Evolutionary conservation across 129 eudicot genomes (phyloP), one percentile per base, ranked within the genome.

Genomic region (Mikania micrantha): DNA sequence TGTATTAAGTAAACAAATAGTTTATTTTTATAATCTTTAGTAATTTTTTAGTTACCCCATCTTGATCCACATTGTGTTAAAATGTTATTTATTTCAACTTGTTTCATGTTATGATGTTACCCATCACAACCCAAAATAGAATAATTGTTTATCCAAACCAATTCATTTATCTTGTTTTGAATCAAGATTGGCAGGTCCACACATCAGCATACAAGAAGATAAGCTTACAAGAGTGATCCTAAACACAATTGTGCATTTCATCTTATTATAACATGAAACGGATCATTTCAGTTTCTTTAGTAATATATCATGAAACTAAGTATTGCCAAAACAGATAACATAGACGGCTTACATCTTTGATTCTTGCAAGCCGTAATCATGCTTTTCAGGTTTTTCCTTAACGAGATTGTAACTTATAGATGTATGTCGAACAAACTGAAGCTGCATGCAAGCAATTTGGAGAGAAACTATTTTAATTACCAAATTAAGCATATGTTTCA

Each of bases 351-450:
- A 86, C 96, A 62, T 63, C 41, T 38, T 39, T 9, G 66, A 54
- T 69, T 75, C 71, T 40, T 79, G 76, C 35, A 52, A 50, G 62
- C 77, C 77, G 58, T 48, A 25, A n/a, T 71, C 66, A 47, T 60
- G 74, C 41, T 69, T 76, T 31, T 60, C 71, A 63, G 88, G 63
- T 64, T 71, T 52, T 44, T 58, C 61, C 77, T 72, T 84, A 42
- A 77, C 74, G 56, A 82, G 47, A 74, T 86, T 82, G 83, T 84
- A 79, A 72, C 76, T 53, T 69, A 73, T 73, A 60, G 95, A 84
- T 38, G 76, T 77, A 80, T 84, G 96, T 52, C 83, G 84, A 42
- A 82, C 69, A 80, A 90, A 90, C 45, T 73, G 85, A 81, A 90
- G 88, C 96, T 90, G 96, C 79, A 75, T 54, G 42, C 45, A 7